These are phyloP conservation scores for Hydnum rufescens DNA, from an alignment of 768 basidiomycete genomes.

Conservation along the genomic window DNA sequence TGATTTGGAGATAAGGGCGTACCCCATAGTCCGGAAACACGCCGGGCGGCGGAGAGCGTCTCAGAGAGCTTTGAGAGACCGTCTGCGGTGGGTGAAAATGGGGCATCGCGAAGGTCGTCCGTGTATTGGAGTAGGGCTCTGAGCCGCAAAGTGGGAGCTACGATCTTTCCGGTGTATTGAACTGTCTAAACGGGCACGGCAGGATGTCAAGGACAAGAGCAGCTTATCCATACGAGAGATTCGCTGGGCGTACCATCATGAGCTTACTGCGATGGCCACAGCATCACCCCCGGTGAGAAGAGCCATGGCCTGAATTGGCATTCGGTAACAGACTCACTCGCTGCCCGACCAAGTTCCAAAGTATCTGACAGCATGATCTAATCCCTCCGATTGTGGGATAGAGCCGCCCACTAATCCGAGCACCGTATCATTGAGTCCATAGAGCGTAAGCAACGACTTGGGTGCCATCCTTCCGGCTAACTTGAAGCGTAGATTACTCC, in stretches of 20 bases:
- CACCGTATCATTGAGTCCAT: conserved; percentile 33
- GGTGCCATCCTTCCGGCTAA: no score
- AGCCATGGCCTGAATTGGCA: neutral
- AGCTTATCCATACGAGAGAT: neutral
- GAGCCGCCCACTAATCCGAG: conserved; percentile 28
- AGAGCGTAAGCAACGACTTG: no score
- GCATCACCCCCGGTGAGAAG: neutral
- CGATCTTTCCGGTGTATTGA: conserved; percentile 51
- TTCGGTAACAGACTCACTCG: conserved; percentile 36
- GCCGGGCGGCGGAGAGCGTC: conserved; percentile 46
- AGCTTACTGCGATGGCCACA: neutral
- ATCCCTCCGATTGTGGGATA: conserved; percentile 37
- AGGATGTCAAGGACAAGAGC: neutral
- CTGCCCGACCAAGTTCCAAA: conserved; percentile 71
- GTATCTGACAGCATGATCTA: conserved; percentile 57
- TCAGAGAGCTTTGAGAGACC: conserved; percentile 34
- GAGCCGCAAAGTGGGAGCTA: conserved; percentile 42
- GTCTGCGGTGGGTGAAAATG: conserved; percentile 17
- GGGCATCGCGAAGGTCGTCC: conserved; percentile 31
- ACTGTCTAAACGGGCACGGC: conserved; percentile 29
- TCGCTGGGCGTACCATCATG: neutral
- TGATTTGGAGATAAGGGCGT: conserved; percentile 2
- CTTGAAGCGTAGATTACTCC: no score
- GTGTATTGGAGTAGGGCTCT: conserved; percentile 52
- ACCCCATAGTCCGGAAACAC: conserved; percentile 69